These are phyloP conservation scores for Solanum hybrid DNA, from an alignment of 305 asterid species.

Conservation along the genomic window DNA sequence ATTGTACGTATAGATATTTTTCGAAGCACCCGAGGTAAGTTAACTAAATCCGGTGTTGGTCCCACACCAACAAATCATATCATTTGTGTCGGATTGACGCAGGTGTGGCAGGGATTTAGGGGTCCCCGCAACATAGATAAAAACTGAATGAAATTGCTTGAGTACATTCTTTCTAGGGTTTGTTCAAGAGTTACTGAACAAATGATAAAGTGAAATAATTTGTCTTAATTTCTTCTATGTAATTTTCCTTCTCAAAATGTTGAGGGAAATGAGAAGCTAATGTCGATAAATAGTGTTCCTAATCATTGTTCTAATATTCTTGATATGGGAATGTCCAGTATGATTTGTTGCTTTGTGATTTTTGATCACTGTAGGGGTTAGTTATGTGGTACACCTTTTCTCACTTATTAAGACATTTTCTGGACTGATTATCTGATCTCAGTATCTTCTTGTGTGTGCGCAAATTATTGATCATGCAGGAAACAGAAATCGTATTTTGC, in stretches of 20 bases:
- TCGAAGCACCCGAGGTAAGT: background rate
- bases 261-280: background rate
- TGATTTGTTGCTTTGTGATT: background rate
- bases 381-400: background rate
- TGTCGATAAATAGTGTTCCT: background rate
- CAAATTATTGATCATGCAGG: slow-evolving; percentile 39
- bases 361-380: background rate
- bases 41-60: background rate
- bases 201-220: background rate
- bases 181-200: background rate
- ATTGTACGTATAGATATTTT: background rate
- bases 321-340: background rate
- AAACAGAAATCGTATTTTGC: slow-evolving; percentile 57
- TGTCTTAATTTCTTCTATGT: background rate
- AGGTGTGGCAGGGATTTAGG: background rate
- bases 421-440: background rate
- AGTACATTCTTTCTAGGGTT: background rate
- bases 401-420: background rate
- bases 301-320: background rate
- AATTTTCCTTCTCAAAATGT: background rate
- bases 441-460: background rate
- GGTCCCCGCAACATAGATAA: background rate
- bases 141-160: background rate
- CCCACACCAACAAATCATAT: background rate
- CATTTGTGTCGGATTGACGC: background rate